These are phyloP conservation scores for Nakazawaea siamensis DNA, from an alignment of 805 yeast species.

Conservation along the genomic window DNA sequence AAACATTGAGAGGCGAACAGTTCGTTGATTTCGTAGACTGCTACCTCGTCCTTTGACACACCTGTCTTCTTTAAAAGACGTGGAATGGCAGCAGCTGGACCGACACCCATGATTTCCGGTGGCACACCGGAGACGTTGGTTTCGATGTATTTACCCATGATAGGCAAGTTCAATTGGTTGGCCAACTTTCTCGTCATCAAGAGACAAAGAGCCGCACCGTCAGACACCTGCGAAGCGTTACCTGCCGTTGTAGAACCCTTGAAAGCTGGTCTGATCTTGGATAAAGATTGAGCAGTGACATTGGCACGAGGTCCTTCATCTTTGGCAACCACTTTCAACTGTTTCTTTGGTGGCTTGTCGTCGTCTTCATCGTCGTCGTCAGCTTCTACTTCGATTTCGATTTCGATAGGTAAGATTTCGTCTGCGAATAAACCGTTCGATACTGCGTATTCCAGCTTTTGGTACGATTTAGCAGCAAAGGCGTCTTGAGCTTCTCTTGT, in stretches of 20 bases:
- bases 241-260: conserved; percentile 91
- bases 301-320: conserved; percentile 91
- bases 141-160: conserved; percentile 73
- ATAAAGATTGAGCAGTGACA: conserved; percentile 70
- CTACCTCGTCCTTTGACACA: conserved; percentile 50
- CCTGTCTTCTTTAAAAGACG: conserved; percentile 50
- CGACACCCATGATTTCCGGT: conserved; percentile 96
- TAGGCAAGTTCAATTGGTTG: conserved; percentile 57
- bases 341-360: conserved; percentile 23
- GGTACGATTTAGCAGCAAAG: conserved; percentile 82
- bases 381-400: conserved; percentile 44
- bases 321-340: conserved; percentile 35
- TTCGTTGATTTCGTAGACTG: conserved; percentile 84
- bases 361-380: conserved; percentile 53
- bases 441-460: conserved; percentile 76
- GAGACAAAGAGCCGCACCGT: conserved; percentile 90
- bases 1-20: conserved; percentile 95
- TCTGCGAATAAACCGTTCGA: conserved; percentile 68
- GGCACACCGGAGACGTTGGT: conserved; percentile 87
- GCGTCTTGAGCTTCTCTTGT: conserved; percentile 72
- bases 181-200: conserved; percentile 85
- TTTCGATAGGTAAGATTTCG: conserved; percentile 78
- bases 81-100: conserved; percentile 96
- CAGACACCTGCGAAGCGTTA: conserved; percentile 92
- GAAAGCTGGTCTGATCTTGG: conserved; percentile 82